Evolutionary conservation across 768 basidiomycete genomes (phyloP).

Genomic region (Gelatoporia subvermispora): DNA sequence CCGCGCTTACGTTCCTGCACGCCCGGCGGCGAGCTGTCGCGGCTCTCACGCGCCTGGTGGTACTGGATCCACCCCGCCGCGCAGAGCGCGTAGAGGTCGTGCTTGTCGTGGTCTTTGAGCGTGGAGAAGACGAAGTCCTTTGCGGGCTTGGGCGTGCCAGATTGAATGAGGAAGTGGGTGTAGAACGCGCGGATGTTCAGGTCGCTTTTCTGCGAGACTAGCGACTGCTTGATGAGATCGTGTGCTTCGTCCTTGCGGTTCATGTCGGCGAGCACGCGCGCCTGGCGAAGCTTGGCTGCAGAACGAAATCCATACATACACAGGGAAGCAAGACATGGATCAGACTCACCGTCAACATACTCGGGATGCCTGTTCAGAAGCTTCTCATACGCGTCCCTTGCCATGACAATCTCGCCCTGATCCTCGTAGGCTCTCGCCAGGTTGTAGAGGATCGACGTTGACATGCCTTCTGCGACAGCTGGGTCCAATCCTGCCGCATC

Average conservation of each 20-base stretch:
- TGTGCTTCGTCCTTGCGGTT: constrained; percentile 81
- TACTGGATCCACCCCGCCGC: constrained; percentile 87
- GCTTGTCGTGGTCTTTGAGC: constrained; percentile 78
- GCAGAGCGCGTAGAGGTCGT: constrained; percentile 89
- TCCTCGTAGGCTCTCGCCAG: constrained; percentile 91
- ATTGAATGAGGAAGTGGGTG: constrained; percentile 86
- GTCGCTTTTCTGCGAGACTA: constrained; percentile 70
- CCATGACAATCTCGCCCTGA: constrained; percentile 62
- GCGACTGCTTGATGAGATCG: constrained; percentile 83
- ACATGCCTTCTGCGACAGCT: constrained; percentile 59
- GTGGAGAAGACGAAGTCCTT: constrained; percentile 89
- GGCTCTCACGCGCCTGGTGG: constrained; percentile 78
- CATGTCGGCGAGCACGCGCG: constrained; percentile 66
- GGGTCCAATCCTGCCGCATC: constrained; percentile 42
- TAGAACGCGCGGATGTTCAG: constrained; percentile 91
- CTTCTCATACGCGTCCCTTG: constrained; percentile 84
- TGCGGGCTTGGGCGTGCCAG: constrained; percentile 63
- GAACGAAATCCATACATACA: background rate
- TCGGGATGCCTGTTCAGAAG: constrained; percentile 89
- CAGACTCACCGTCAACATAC: constrained; percentile 82
- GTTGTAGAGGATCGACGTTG: constrained; percentile 86
- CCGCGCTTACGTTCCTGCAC: constrained; percentile 69
- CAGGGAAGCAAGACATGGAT: background rate
- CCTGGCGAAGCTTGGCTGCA: constrained; percentile 88
- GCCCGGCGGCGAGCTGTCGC: constrained; percentile 52